Evolutionary conservation across 202 grass and related monocot species (phyloP), one percentile per base, ranked within the genome.

Genomic region (Saccharum hybrid): DNA sequence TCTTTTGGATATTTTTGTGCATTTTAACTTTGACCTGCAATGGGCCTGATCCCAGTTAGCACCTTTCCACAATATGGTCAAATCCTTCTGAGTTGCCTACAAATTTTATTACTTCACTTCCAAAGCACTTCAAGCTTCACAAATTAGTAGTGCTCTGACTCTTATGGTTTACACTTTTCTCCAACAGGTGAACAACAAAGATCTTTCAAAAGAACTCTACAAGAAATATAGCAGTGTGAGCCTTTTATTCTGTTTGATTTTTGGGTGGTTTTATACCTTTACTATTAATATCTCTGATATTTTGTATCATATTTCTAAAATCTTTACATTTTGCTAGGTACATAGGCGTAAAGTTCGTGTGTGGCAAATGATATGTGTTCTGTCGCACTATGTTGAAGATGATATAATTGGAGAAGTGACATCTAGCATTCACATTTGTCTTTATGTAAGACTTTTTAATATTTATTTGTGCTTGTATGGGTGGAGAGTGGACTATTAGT

Each of bases 151-250:
- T 68, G 49, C 37, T 78, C 59, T 86, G 62, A 82, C 11, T 34
- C 28, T 49, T 60, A 19, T 3, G 45, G 22, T 73, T 83, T 88
- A 7, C 30, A 49, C n/a, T 87, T 73, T 84, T 83, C 42, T 76
- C 52, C n/a, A 39, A 75, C 75, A 98, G 95, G 90, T 94, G 42
- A 93, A 94, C 12, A 90, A 94, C 59, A 94, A 86, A 82, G 95
- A 98, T 88, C 88, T 98, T 77, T 87, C 92, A 42, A 98, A 93
- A 83, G 95, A 98, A 87, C 88, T 98, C 78, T 98, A 98, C 78
- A 98, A 98, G 72, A 98, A 94, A 85, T 93, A 98, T 82, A 98
- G 90, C 87, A 94, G 92, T 87, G 95, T 98, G 81, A 89, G 88
- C 49, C 56, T 84, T 82, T 56, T 68, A 39, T 61, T 82, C 51